Evolutionary conservation across 208 protist species (phyloP).

Genomic region (Trypanosoma conorhini): DNA sequence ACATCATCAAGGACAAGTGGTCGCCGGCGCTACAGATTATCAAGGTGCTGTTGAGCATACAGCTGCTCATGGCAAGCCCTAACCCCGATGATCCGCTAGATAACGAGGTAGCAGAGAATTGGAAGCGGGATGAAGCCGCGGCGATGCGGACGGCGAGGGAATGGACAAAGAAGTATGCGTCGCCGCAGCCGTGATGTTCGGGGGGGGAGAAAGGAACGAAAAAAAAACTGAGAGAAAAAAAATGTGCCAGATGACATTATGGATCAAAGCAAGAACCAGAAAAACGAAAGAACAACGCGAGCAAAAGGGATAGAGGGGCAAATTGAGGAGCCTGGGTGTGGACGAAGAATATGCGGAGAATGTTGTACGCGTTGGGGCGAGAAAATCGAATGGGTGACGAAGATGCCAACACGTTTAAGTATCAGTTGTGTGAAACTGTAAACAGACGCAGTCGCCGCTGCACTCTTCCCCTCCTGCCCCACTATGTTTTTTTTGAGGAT

Average conservation of each 20-base stretch:
- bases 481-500: background rate
- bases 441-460: background rate
- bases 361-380: background rate
- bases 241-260: conserved; percentile 10
- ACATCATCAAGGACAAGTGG: conserved; percentile 99
- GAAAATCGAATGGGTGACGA: background rate
- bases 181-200: conserved; percentile 72
- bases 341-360: background rate
- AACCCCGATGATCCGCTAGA: conserved; percentile 99
- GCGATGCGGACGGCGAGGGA: conserved; percentile 71
- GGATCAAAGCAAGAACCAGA: conserved; percentile 10
- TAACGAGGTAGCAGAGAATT: conserved; percentile 96
- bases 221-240: conserved; percentile 5
- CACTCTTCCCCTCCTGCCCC: background rate
- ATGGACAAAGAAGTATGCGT: conserved; percentile 89
- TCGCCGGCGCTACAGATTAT: conserved; percentile 99
- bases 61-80: conserved; percentile 99
- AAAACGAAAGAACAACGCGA: conserved; percentile 15
- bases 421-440: background rate
- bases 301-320: too few relatives aligned
- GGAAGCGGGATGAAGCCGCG: conserved; percentile 77
- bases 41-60: conserved; percentile 99
- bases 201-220: conserved; percentile 59
- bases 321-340: background rate
- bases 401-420: background rate